A percentile compares a stretch with the other conserved stretches of the same genome.
These are phyloP conservation scores for Davidsoniella eucalypti DNA, from an alignment of 2,329 filamentous ascomycete species.

Conservation along the genomic window DNA sequence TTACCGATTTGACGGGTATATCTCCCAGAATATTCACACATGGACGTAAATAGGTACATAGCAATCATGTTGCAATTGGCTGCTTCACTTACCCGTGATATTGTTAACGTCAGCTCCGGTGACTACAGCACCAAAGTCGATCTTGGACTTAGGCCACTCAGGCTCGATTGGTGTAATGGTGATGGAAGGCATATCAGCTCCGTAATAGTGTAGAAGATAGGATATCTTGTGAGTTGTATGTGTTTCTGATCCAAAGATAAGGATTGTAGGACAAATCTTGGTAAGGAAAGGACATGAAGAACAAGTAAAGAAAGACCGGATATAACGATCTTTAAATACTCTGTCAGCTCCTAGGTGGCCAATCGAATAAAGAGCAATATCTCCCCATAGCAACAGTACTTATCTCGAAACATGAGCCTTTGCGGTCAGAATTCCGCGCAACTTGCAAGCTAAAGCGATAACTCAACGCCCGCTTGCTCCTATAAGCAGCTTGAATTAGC, in stretches of 20 bases:
- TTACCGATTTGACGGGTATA: conserved; percentile 43
- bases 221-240: too few relatives aligned
- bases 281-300: too few relatives aligned
- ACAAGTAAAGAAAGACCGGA: too few relatives aligned
- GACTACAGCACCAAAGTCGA: conserved; percentile 46
- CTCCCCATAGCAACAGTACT: too few relatives aligned
- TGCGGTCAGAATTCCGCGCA: too few relatives aligned
- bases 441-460: not conserved
- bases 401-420: not conserved
- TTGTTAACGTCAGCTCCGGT: conserved; percentile 43
- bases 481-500: too few relatives aligned
- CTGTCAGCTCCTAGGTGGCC: too few relatives aligned
- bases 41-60: not conserved
- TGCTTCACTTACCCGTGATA: conserved; percentile 35
- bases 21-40: conserved; percentile 5
- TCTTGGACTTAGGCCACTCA: conserved; percentile 20
- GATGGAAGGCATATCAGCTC: conserved; percentile 13
- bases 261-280: too few relatives aligned
- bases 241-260: too few relatives aligned
- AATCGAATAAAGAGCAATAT: too few relatives aligned
- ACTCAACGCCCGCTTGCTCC: not conserved
- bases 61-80: too few relatives aligned
- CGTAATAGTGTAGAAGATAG: not conserved
- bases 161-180: conserved; percentile 24
- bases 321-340: too few relatives aligned